Percentiles rank a stretch among this genome's conserved stretches.
phyloP scores from a whole-genome alignment of 805 yeast species.

The Vanderwaltozyma yarrowii region DNA sequence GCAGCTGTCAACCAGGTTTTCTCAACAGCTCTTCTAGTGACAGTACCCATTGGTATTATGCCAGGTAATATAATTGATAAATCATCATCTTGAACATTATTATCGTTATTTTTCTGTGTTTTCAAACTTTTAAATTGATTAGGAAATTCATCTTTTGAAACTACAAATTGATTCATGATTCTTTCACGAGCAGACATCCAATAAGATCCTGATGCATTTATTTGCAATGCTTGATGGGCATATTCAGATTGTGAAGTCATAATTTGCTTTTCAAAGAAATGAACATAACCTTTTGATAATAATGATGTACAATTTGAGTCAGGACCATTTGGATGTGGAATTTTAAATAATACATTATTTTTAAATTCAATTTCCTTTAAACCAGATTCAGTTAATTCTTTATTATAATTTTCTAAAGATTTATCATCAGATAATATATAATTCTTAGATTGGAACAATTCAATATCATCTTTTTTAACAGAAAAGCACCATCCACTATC shows the following conservation, averaged over 20 bases:
- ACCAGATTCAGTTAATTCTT: conserved; percentile 8
- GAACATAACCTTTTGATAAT: conserved; percentile 64
- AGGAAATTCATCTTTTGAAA: conserved; percentile 35
- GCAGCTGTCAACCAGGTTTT: conserved; percentile 97
- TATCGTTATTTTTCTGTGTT: neutral
- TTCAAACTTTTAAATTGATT: conserved; percentile 13
- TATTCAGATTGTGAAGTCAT: conserved; percentile 59
- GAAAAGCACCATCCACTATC: conserved; percentile 83
- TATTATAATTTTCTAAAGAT: conserved; percentile 7
- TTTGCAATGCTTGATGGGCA: conserved; percentile 69
- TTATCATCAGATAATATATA: conserved; percentile 23
- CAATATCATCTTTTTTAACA: conserved; percentile 32
- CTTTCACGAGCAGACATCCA: conserved; percentile 91
- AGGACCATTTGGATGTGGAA: conserved; percentile 87
- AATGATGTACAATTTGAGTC: conserved; percentile 60
- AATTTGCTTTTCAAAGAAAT: conserved; percentile 62
- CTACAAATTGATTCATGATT: conserved; percentile 76
- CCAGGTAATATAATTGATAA: conserved; percentile 73
- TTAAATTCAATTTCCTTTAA: neutral
- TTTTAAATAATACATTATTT: conserved; percentile 39
- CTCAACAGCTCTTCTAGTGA: conserved; percentile 93
- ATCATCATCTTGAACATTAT: conserved; percentile 1
- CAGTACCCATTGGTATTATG: conserved; percentile 88
- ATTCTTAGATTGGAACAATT: conserved; percentile 28
- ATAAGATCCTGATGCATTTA: conserved; percentile 74